Conservation (phyloP, 192 early-diverging fungal genomes). For the Coemansia sp. region DNA sequence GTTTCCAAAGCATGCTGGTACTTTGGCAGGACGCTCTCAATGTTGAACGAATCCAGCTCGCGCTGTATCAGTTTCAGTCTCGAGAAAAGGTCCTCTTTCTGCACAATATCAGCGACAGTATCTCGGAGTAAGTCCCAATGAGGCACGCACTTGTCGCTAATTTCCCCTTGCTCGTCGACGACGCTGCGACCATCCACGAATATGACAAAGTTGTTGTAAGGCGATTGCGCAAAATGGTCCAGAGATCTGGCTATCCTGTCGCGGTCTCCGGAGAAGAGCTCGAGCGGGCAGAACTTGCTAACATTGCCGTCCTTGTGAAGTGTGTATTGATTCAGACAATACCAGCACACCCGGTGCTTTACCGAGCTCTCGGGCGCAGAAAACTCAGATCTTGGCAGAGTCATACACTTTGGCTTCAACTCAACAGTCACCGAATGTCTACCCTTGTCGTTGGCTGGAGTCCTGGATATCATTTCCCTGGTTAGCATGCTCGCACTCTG, state of each 20-base stretch:
- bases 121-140: slow-evolving; percentile 34
- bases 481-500: slow-evolving; percentile 56
- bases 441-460: neutral
- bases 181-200: slow-evolving; percentile 46
- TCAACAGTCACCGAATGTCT: slow-evolving; percentile 54
- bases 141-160: slow-evolving; percentile 15
- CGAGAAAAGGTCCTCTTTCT: slow-evolving; percentile 50
- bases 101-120: slow-evolving; percentile 46
- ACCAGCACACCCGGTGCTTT: slow-evolving; percentile 69
- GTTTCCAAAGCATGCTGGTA: slow-evolving; percentile 31
- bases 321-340: slow-evolving; percentile 74
- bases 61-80: slow-evolving; percentile 57
- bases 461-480: slow-evolving; percentile 52
- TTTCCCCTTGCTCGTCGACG: slow-evolving; percentile 11
- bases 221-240: slow-evolving; percentile 18
- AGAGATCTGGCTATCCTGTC: slow-evolving; percentile 43
- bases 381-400: slow-evolving; percentile 59
- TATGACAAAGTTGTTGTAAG: slow-evolving; percentile 54
- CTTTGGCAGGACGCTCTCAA: slow-evolving; percentile 58
- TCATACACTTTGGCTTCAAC: slow-evolving; percentile 79
- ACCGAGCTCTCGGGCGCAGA: slow-evolving; percentile 42
- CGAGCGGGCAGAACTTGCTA: slow-evolving; percentile 70
- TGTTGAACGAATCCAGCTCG: slow-evolving; percentile 61
- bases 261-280: slow-evolving; percentile 60
- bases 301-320: slow-evolving; percentile 45